phyloP scores from a whole-genome alignment of 176 grass and related monocot genomes.

The Bothriochloa decipiens region DNA sequence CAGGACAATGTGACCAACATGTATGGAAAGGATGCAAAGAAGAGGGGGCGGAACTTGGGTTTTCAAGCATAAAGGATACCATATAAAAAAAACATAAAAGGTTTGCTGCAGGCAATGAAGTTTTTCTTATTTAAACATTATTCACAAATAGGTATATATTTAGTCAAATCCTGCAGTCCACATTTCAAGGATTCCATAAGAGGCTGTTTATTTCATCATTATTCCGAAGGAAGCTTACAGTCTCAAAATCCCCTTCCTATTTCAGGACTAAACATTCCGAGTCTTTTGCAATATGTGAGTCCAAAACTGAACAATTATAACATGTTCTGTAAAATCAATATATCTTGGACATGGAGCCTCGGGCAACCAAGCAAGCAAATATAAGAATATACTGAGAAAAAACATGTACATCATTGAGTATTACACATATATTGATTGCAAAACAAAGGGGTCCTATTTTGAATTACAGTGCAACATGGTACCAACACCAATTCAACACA shows the following conservation, averaged over 20 bases:
- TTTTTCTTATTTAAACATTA: conserved; percentile 4
- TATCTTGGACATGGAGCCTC: neutral
- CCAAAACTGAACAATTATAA: neutral
- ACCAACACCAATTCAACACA: conserved; percentile 17
- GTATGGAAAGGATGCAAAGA: neutral
- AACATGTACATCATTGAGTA: conserved; percentile 46
- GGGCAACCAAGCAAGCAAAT: conserved; percentile 25
- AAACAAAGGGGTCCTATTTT: conserved; percentile 38
- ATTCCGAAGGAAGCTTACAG: conserved; percentile 31
- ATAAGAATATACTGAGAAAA: conserved; percentile 29
- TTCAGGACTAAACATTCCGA: neutral
- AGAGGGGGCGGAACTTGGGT: neutral
- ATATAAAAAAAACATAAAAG: neutral
- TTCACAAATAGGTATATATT: neutral
- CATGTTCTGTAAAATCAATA: neutral
- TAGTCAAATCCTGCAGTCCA: neutral
- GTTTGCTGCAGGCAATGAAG: neutral
- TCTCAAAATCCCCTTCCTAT: neutral
- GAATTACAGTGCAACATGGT: conserved; percentile 43
- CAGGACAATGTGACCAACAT: neutral
- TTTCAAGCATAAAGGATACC: neutral
- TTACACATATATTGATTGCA: conserved; percentile 35
- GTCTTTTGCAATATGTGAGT: neutral
- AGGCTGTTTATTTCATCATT: conserved; percentile 22
- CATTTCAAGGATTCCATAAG: conserved; percentile 17